These are phyloP conservation scores for Pueraria montana DNA, from an alignment of 306 rosid species.

Conservation along the genomic window DNA sequence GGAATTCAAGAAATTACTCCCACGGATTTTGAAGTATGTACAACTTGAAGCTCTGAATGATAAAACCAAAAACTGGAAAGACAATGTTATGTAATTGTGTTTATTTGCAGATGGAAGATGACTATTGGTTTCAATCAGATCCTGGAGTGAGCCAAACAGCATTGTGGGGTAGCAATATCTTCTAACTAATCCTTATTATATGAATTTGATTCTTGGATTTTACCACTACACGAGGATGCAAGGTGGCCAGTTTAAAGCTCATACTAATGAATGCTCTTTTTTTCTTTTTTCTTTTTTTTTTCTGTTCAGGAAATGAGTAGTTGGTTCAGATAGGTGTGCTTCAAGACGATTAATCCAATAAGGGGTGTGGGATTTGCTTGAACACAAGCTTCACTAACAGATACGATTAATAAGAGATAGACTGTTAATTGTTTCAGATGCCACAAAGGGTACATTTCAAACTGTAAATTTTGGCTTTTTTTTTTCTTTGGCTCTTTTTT, in stretches of 20 bases:
- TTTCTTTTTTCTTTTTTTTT: neutral
- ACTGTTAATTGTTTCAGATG: constrained; percentile 44
- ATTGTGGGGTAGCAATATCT: constrained; percentile 71
- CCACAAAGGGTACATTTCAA: constrained; percentile 45
- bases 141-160: constrained; percentile 67
- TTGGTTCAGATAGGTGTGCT: constrained; percentile 42
- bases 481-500: neutral
- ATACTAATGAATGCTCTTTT: constrained; percentile 18
- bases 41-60: constrained; percentile 9
- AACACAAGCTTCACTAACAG: constrained; percentile 39
- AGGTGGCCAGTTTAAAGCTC: constrained; percentile 36
- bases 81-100: neutral
- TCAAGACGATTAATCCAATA: constrained; percentile 44
- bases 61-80: constrained; percentile 18
- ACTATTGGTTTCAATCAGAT: constrained; percentile 87
- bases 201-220: constrained; percentile 40
- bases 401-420: constrained; percentile 45
- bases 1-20: constrained; percentile 79
- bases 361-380: constrained; percentile 28
- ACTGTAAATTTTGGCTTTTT: constrained; percentile 42
- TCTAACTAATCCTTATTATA: constrained; percentile 37
- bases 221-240: constrained; percentile 6
- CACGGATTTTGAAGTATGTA: constrained; percentile 59
- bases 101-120: constrained; percentile 67
- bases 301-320: constrained; percentile 54